Evolutionary conservation across 176 grass and related monocot genomes (phyloP), one percentile per base, ranked within the genome.

Genomic region (Zea luxurians): DNA sequence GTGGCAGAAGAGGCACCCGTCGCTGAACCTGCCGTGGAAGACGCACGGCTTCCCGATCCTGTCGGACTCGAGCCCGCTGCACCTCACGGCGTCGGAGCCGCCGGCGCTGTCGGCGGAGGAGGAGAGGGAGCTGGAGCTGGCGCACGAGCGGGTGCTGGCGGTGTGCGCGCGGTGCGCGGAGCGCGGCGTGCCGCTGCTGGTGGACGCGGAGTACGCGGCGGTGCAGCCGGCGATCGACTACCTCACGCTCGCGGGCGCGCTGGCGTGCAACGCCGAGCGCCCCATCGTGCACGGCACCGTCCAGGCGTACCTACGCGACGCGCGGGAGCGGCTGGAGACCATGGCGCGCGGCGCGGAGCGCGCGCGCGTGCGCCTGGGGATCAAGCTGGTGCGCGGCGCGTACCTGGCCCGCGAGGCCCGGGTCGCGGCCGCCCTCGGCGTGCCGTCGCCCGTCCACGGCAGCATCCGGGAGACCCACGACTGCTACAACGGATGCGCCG

Each of bases 181-280:
- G 78, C 46, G 87, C 73, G 86, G 87, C 77, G 72, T 91, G 43
- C 84, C 84, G 42, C 74, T 99, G 48, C 83, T 99, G 37, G 87
- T 99, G 40, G 96, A 99, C 68, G 96, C 92, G 15, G 96, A 99
- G 89, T 99, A 99, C 83, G 69, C 88, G 0, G 77, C 90, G 6
- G 88, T 99, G 74, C 96, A 99, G 81, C 96, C 96, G 13, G 83
- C 90, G 64, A 88, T 99, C 55, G 92, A 99, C 68, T 99, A 99
- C 88, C 93, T 95, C 92, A 96, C 96, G 2, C 86, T 91, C 61
- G 76, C 52, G 2, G 96, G 74, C 49, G 87, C 85, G 48, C 69
- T 92, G 0, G 68, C 72, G 4, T 95, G 83, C 76, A 99, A 99
- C 68, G 74, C 15, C 50, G 50, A 47, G 18, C 81, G 75, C 2